Evolutionary conservation across 1,139 yeast genomes (phyloP).

Genomic region (Lodderomyces parapsilosis): DNA sequence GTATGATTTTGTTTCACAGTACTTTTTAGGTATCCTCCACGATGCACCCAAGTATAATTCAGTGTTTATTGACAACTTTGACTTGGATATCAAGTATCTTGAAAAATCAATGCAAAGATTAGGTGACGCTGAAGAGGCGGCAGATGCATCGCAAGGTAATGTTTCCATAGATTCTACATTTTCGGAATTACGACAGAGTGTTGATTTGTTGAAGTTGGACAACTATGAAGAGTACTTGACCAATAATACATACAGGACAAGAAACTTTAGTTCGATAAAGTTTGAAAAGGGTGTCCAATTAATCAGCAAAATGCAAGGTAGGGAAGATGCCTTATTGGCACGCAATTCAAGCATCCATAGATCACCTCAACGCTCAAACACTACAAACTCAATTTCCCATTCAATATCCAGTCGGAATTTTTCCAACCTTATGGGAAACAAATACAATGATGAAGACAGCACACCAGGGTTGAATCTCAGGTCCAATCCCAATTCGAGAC

Average conservation of each 20-base stretch:
- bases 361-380: constrained; percentile 1
- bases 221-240: constrained; percentile 40
- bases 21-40: constrained; percentile 61
- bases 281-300: constrained; percentile 42
- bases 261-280: constrained; percentile 41
- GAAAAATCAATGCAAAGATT: constrained; percentile 41
- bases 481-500: constrained; percentile 1
- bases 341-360: constrained; percentile 4
- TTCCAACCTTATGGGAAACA: constrained; percentile 8
- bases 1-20: constrained; percentile 78
- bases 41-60: constrained; percentile 42
- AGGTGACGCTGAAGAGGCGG: not conserved
- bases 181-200: constrained; percentile 44
- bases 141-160: constrained; percentile 27
- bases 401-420: constrained; percentile 9
- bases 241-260: constrained; percentile 40
- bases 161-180: constrained; percentile 47
- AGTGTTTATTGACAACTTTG: constrained; percentile 44
- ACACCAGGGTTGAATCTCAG: constrained; percentile 6
- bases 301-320: constrained; percentile 34
- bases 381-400: constrained; percentile 2
- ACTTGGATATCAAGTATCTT: constrained; percentile 41
- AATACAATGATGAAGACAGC: constrained; percentile 14
- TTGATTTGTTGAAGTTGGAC: constrained; percentile 38
- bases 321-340: not conserved